Base-by-base conservation (phyloP, 352 stramenopile genomes). In the Phytophthora idaei region DNA sequence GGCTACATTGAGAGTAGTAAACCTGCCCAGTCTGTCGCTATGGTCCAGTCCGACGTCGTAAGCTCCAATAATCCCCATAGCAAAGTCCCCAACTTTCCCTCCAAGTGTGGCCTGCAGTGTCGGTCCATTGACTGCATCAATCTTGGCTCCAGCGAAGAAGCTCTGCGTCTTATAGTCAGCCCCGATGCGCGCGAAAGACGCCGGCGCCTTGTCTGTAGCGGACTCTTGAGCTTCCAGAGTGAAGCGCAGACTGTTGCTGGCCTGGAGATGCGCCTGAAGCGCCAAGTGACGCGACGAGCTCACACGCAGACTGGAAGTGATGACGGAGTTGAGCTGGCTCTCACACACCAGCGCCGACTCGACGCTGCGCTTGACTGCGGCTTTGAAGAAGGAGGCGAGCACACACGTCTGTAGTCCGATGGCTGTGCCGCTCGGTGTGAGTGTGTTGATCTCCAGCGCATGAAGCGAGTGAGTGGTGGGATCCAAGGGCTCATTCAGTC, bases 41-140 rank as follows among this genome's bases (percentile, higher is more conserved):
- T 92, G 80, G 71, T 93, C 85, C 14, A 93, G 60, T 39, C 85
- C 85, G 25, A 93, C 85, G 64, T 93, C 85, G 50, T 93, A 93
- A 5, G 83, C 83, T n/a, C 78, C 83, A 15, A 90, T 64, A 7
- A 85, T 53, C 0, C 81, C 85, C 3, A 89, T 11, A 0, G 75
- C 72, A 17, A 90, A 27, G 8, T 78, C 65, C 58, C 81, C 83
- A 17, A 87, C 15, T 11, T 70, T 78, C 0, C 71, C 81, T 29
- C 83, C 83, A 34, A 81, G 53, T 25, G 83, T 90, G 4, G 74
- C 82, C 51, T 92, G 71, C 29, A 93, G 62, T 41, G 85, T 93
- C 14, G 85, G 85, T 5, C 85, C 85, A 71, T 93, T 93, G 1
- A 93, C 85, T 10, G 83, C 83, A 57, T 93, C 85, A 50, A 93